Base-by-base conservation (phyloP, 1,284 basidiomycete species). In the Heterobasidion occidentale region DNA sequence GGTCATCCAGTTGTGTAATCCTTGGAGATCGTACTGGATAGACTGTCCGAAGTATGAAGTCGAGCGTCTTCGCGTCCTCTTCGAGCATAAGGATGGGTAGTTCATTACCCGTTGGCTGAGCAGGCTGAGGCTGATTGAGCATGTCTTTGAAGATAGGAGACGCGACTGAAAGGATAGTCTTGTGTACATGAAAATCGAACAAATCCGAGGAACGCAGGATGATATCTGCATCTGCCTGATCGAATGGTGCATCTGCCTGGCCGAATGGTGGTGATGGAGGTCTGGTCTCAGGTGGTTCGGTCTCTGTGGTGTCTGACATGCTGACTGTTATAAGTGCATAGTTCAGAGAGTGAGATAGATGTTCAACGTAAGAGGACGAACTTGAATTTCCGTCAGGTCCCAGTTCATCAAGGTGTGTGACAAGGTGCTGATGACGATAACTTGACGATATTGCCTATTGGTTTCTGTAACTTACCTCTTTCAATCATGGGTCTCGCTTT, bases 161-260 rank as follows among this genome's bases (percentile, higher is more conserved):
- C 0, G 56, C 59, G 9, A 58, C 46, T 12, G 49, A 46, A 14
- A 60, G 53, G 45, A 60, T 19, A 12, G 42, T 15, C 36, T 52
- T 61, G 54, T 58, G 52, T n/a, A 58, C 52, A 34, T 48, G 53
- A 36, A 60, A 61, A 17, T 61, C 55, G 3, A 58, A 52, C 19
- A 35, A 17, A 36, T 61, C 53, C 38, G 19, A 51, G 14, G 59
- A 58, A 6, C 56, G 51, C 36, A 60, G 42, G 2, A 53, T 53
- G 35, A 58, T 5, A 47, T 58, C 53, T 2, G 59, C 53, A 12
- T 52, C 46, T 8, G 9, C 20, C 14, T 51, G 50, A 36, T 60
- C 54, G 33, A 58, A 60, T 12, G 56, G 60, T 3, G 56, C 27
- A 20, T 3, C 14, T 9, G 42, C 52, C 44, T 1, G 27, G 27